Conservation (phyloP, 805 yeast genomes). For the Kuraishia piskuri region DNA sequence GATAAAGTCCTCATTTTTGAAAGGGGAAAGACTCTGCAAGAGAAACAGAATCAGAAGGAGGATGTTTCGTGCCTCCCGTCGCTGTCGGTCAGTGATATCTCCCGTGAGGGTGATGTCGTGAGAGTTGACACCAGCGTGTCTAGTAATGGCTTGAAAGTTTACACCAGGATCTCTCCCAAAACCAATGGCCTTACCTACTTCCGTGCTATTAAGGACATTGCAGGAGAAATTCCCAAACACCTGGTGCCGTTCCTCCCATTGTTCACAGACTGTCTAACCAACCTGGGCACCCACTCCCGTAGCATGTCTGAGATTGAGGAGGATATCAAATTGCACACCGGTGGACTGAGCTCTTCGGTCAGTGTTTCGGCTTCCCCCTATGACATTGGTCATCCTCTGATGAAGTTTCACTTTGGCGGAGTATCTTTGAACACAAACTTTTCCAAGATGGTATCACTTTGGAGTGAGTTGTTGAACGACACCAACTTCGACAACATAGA, state of each 20-base stretch:
- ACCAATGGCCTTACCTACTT: slow-evolving; percentile 80
- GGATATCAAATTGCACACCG: slow-evolving; percentile 72
- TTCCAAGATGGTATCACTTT: slow-evolving; percentile 49
- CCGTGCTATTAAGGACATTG: slow-evolving; percentile 55
- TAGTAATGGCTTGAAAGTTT: slow-evolving; percentile 12
- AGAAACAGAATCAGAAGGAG: slow-evolving; percentile 59
- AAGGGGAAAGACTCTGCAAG: slow-evolving; percentile 51
- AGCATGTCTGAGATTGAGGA: slow-evolving; percentile 79
- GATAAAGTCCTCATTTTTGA: slow-evolving; percentile 52
- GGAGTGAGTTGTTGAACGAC: slow-evolving; percentile 57
- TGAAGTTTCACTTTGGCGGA: slow-evolving; percentile 56
- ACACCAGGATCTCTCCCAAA: slow-evolving; percentile 23
- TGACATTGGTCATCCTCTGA: slow-evolving; percentile 34
- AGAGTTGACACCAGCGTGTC: slow-evolving; percentile 20
- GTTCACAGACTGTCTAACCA: slow-evolving; percentile 72
- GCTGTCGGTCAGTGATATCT: slow-evolving; percentile 64
- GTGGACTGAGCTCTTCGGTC: slow-evolving; percentile 67
- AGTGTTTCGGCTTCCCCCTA: slow-evolving; percentile 48
- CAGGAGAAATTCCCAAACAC: slow-evolving; percentile 45
- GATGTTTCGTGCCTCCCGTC: slow-evolving; percentile 79
- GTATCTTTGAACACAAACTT: slow-evolving; percentile 62
- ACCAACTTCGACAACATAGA: slow-evolving; percentile 62
- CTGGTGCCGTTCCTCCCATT: slow-evolving; percentile 66
- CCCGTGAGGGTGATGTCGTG: slow-evolving; percentile 38
- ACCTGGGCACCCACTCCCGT: slow-evolving; percentile 70